Base-by-base conservation (phyloP, 441 rosid species). In the Brassica hybrid region DNA sequence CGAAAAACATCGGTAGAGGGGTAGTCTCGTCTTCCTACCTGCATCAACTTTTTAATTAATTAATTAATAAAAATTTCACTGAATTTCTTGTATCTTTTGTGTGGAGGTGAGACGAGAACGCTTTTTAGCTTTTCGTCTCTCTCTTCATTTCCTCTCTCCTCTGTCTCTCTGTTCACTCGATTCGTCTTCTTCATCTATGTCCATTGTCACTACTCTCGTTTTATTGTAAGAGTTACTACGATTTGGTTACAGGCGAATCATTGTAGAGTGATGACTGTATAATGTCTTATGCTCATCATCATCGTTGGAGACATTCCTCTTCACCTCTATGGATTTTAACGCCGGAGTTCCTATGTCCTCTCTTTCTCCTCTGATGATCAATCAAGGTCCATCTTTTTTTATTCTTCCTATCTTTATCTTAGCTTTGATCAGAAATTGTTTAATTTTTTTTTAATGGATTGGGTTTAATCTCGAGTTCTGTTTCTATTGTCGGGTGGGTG, bases 291-390 rank as follows among this genome's bases (percentile, higher is more conserved):
- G 72, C 64, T 75, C 67, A 41, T 65, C 56, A 63, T 73, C 66
- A 56, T 69, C 59, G 41, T 61, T 73, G 30, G 50, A 61, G 77
- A 67, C 74, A 73, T 61, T 78, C 77, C 1, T 77, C 41, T 74
- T 79, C 64, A 70, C 72, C 73, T 58, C 81, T 72, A 94, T 94
- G 96, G 91, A 89, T 69, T 87, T 88, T 78, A 91, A 88, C 76
- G 84, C 90, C 71, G 91, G 92, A 84, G 89, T 88, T 84, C 88
- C 94, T 70, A 90, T 90, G 90, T 83, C 95, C 74, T 81, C 94
- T 77, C 86, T 86, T 67, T 90, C 89, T 19, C 86, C 89, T 74
- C 76, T 93, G 38, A 78, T 87, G 73, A 78, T 87, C 71, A 85
- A 65, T 68, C 89, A 87, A 86, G 94, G 96, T 88, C 30, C 11